Base-by-base conservation (phyloP, 1,284 basidiomycete species). In the Schizophyllum commune region DNA sequence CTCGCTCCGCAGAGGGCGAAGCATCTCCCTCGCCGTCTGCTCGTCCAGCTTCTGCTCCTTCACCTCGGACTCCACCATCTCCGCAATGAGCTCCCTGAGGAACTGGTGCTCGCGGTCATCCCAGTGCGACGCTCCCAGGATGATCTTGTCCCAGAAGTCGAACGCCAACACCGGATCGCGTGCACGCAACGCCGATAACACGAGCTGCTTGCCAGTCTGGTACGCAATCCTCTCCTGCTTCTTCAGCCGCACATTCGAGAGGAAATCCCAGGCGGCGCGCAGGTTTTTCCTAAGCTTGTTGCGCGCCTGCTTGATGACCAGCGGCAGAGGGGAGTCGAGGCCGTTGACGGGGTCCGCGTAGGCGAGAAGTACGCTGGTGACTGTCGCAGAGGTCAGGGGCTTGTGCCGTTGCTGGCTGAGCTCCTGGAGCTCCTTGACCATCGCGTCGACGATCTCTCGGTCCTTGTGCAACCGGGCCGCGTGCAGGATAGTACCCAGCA, bases 401-500 rank as follows among this genome's bases (percentile, higher is more conserved):
- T 62, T 27, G 27, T 27, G 64, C 33, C 73, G 66, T 3, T 75
- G 9, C 53, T 21, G 11, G 20, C 20, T 11, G 15, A 27, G 65
- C 54, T 70, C 65, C 21, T 71, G 71, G 51, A 80, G 76, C 53
- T 70, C 74, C 33, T 65, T 65, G 47, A 83, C 70, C 64, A 86
- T 71, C 33, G 74, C 65, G n/a, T 69, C 61, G 22, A 80, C 81
- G 22, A 86, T 70, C 53, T 71, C 68, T 52, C 68, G 61, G 62
- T 88, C 78, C 32, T 74, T 72, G 52, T 79, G 75, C 19, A 71
- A 62, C 39, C 81, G 69, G 11, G 86, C 85, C 61, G 77, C 75
- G 63, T 86, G 82, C 59, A 89, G 72, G 56, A 87, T 76, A 0
- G 84, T 86, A 27, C 83, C 84, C 69, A 80, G 83, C 55, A 82